phyloP scores from a whole-genome alignment of 495 filamentous ascomycete genomes.

The Hypoxylon trugodes region DNA sequence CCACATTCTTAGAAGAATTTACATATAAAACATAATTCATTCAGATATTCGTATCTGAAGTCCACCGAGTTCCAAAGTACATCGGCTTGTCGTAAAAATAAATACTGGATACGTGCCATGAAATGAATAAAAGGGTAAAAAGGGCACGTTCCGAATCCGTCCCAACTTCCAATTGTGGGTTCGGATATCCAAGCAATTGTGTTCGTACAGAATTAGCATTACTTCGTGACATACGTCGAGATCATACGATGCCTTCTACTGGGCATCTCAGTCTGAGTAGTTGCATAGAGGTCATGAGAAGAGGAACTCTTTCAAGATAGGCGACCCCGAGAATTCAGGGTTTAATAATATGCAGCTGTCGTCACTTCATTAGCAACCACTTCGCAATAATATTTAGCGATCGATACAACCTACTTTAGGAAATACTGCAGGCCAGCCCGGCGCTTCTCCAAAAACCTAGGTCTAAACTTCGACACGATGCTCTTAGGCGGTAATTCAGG shows the following conservation, averaged over 20 bases:
- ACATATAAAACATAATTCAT: too few relatives aligned
- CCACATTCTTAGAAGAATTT: too few relatives aligned
- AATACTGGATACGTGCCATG: too few relatives aligned
- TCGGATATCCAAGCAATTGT: slow-evolving; percentile 28
- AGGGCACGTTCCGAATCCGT: not conserved
- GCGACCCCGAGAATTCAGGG: slow-evolving; percentile 64
- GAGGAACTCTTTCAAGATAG: slow-evolving; percentile 64
- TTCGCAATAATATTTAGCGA: not conserved
- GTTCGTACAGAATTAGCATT: slow-evolving; percentile 47
- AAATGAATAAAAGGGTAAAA: slow-evolving; percentile 3
- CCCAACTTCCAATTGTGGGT: not conserved
- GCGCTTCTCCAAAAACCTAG: slow-evolving; percentile 61
- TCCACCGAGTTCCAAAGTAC: slow-evolving; percentile 4
- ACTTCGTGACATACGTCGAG: slow-evolving; percentile 36
- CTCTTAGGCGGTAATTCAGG: slow-evolving; percentile 65
- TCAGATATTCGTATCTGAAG: slow-evolving; percentile 3
- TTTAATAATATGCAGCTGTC: slow-evolving; percentile 64
- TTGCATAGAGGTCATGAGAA: slow-evolving; percentile 52
- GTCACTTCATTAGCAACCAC: slow-evolving; percentile 17
- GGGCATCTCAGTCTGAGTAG: not conserved
- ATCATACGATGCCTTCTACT: slow-evolving; percentile 13
- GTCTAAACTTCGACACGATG: slow-evolving; percentile 61
- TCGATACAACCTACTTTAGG: slow-evolving; percentile 54
- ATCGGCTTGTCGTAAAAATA: not conserved
- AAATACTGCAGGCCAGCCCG: slow-evolving; percentile 64